Conservation (phyloP, 495 filamentous ascomycete genomes). For the Haplographium delicatum region DNA sequence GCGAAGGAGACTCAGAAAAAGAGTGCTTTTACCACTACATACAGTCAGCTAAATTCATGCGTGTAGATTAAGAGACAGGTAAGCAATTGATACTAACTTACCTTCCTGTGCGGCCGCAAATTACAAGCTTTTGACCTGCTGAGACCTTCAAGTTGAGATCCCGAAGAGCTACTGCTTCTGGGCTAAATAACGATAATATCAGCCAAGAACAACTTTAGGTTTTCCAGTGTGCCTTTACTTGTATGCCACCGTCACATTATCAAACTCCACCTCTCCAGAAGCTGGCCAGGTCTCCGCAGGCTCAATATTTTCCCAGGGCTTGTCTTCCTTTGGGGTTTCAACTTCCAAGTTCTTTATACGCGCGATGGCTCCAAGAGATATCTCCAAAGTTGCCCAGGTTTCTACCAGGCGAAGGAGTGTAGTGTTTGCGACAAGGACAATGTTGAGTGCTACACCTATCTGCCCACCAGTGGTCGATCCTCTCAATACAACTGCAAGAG, state of each 20-base stretch:
- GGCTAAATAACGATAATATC: not conserved
- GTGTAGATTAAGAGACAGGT: no score
- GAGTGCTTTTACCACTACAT: slow-evolving; percentile 27
- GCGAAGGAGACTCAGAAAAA: slow-evolving; percentile 30
- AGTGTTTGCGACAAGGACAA: slow-evolving; percentile 27
- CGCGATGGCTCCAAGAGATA: slow-evolving; percentile 33
- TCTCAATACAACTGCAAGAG: slow-evolving; percentile 30
- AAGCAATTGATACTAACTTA: no score
- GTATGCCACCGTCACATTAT: slow-evolving; percentile 40
- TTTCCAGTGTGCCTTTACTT: slow-evolving; percentile 6
- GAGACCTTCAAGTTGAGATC: slow-evolving; percentile 25
- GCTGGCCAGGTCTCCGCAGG: slow-evolving; percentile 29
- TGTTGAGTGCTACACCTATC: slow-evolving; percentile 48
- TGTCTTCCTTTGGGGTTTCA: slow-evolving; percentile 6
- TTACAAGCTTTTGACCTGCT: slow-evolving; percentile 21
- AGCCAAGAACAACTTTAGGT: not conserved
- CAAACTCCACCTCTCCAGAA: slow-evolving; percentile 38
- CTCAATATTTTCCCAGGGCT: not conserved
- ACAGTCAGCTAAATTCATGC: no score
- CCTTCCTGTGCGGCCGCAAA: slow-evolving; percentile 20
- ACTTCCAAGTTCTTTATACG: slow-evolving; percentile 26
- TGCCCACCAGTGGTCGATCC: slow-evolving; percentile 36
- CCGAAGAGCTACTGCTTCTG: not conserved
- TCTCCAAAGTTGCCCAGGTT: slow-evolving; percentile 26
- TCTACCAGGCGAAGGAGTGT: slow-evolving; percentile 12